Conservation (phyloP, 176 grass and related monocot genomes). For the Metroxylon sagu region DNA sequence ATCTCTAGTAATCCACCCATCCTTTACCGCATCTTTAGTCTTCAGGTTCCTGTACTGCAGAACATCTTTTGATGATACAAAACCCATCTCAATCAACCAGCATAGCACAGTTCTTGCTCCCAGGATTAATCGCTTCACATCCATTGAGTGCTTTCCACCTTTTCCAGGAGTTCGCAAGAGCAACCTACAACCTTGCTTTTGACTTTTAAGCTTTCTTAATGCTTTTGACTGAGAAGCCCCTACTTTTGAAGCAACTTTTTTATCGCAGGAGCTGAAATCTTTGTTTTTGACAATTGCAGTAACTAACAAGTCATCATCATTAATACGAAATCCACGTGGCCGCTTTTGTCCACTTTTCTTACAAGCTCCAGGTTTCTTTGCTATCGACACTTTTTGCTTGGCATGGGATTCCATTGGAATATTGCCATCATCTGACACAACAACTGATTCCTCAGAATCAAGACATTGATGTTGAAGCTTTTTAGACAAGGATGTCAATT, state of each 20-base stretch:
- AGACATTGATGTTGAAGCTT: neutral
- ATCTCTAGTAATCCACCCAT: slow-evolving; percentile 73
- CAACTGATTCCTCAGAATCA: slow-evolving; percentile 17
- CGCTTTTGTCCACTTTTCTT: slow-evolving; percentile 48
- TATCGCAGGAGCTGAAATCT: slow-evolving; percentile 49
- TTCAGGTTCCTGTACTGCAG: slow-evolving; percentile 67
- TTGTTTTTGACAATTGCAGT: slow-evolving; percentile 94
- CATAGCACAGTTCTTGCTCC: slow-evolving; percentile 82
- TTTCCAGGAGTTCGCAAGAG: slow-evolving; percentile 43
- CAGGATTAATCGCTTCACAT: slow-evolving; percentile 54
- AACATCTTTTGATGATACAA: slow-evolving; percentile 76
- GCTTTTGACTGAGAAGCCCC: slow-evolving; percentile 24
- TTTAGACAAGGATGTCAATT: neutral
- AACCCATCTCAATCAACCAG: slow-evolving; percentile 92
- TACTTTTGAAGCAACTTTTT: slow-evolving; percentile 37
- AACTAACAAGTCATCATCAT: slow-evolving; percentile 89
- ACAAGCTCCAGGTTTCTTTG: slow-evolving; percentile 32
- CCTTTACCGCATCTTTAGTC: slow-evolving; percentile 53
- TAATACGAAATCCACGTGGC: slow-evolving; percentile 72
- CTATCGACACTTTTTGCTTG: slow-evolving; percentile 8
- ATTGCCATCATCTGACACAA: slow-evolving; percentile 26
- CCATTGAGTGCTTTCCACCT: slow-evolving; percentile 41
- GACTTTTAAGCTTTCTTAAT: slow-evolving; percentile 43
- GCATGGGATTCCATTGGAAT: slow-evolving; percentile 22
- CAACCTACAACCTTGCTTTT: slow-evolving; percentile 37